Base-by-base conservation (phyloP, 768 basidiomycete genomes). In the Mycena epipterygia region DNA sequence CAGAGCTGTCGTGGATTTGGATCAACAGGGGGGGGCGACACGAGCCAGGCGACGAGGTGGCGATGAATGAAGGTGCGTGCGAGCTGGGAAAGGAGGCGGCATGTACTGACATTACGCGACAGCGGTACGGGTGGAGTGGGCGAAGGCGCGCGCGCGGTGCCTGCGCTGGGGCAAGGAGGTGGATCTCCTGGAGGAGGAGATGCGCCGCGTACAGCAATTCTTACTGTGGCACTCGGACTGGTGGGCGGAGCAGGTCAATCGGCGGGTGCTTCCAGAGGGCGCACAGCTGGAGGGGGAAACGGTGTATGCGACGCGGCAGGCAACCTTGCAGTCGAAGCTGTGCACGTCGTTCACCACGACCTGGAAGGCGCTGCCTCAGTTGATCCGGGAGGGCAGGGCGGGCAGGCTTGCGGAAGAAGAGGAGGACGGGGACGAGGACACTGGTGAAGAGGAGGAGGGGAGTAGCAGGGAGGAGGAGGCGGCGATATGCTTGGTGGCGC, bases 111-210 rank as follows among this genome's bases (percentile, higher is more conserved):
- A 21, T 33, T 3, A n/a, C 6, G 46, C 11, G 33, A 53, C 56
- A 72, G 67, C 61, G 9, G 55, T 72, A 6, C 55, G 62, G 9
- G 56, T 72, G 29, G 71, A 72, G 23, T 67, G 57, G 58, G 65
- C n/a, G 44, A n/a, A n/a, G n/a, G n/a, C n/a, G n/a, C n/a, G n/a
- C n/a, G n/a, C n/a, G n/a, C n/a, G n/a, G n/a, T n/a, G n/a, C n/a
- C n/a, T n/a, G n/a, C n/a, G n/a, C n/a, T n/a, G n/a, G n/a, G n/a
- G n/a, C n/a, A n/a, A n/a, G n/a, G n/a, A n/a, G n/a, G n/a, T n/a
- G n/a, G n/a, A n/a, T n/a, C n/a, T n/a, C n/a, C n/a, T n/a, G n/a
- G n/a, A n/a, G n/a, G n/a, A n/a, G n/a, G n/a, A n/a, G n/a, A n/a
- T n/a, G n/a, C n/a, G n/a, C n/a, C n/a, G 71, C 2, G 46, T 68